Base-by-base conservation (phyloP, 1,284 basidiomycete genomes). In the Ceratobasidium sp. region DNA sequence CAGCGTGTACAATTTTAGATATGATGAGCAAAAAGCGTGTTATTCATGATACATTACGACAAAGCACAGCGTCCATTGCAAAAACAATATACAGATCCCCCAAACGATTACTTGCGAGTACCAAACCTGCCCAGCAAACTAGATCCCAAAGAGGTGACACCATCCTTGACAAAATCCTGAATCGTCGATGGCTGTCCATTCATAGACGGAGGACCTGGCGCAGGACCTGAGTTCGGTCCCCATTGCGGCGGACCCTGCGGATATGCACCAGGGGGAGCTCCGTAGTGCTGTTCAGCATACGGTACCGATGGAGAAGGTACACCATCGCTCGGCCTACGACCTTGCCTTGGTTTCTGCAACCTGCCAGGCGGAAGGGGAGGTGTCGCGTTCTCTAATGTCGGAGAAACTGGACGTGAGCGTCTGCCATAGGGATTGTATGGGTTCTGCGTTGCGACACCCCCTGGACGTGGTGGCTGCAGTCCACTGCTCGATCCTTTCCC, bases 381-480 rank as follows among this genome's bases (percentile, higher is more conserved):
- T 26, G 63, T 50, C 18, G 63, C 63, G 49, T 66, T 66, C n/a
- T 52, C 46, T 7, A 66, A n/a, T n/a, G 63, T 54, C 21, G 63
- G 63, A 14, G 46, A 50, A 26, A n/a, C n/a, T 18, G 63, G 47
- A n/a, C 63, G 63, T 35, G 38, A 49, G 18, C 44, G 63, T 23
- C 63, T 50, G 16, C n/a, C 44, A 32, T 66, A 66, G 3, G 63
- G 63, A 21, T 66, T 66, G 32, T 52, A 66, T 47, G 63, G 63
- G 32, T 66, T 66, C 16, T 66, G 46, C 23, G 47, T 32, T 54
- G 63, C 32, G 54, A 66, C 47, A 9, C 47, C 63, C 6, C 63
- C 63, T 7, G 63, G 63, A 41, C 63, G 28, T 18, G 63, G 63
- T 28, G 43, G 13, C 6, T 47, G 44, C 13, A 46, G 30, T 50